Percentiles rank a stretch among this genome's conserved stretches.
Conservation (phyloP, 2,329 filamentous ascomycete genomes). For the Aspergillus arachidicola region DNA sequence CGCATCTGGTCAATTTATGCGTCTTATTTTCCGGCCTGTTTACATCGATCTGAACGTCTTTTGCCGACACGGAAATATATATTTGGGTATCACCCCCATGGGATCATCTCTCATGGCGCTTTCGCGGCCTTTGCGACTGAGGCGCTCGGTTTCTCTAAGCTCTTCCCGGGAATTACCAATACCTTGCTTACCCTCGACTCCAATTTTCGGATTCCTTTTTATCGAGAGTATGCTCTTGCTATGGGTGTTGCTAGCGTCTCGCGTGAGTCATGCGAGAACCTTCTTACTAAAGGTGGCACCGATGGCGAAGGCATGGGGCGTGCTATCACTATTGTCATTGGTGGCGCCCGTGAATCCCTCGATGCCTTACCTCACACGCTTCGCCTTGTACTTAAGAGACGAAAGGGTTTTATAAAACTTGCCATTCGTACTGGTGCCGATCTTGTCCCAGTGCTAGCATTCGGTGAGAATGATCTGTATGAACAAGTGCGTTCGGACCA, state of each 20-base stretch:
- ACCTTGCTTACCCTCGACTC: conserved; percentile 90
- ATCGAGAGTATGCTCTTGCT: conserved; percentile 88
- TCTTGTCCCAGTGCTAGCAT: conserved; percentile 85
- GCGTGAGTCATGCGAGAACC: conserved; percentile 86
- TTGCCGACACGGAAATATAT: conserved; percentile 88
- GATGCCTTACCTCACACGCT: conserved; percentile 79
- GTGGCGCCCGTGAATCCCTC: conserved; percentile 88
- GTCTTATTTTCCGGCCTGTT: conserved; percentile 84
- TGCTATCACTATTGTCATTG: conserved; percentile 94
- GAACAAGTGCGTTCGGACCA: conserved; percentile 78
- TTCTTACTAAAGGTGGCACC: conserved; percentile 75
- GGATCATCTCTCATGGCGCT: conserved; percentile 95
- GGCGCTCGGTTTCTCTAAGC: conserved; percentile 78
- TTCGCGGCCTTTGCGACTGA: conserved; percentile 91
- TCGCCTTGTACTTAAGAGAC: conserved; percentile 75
- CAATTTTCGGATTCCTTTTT: conserved; percentile 92
- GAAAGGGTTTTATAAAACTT: conserved; percentile 93
- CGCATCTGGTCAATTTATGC: conserved; percentile 87
- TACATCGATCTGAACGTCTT: conserved; percentile 82
- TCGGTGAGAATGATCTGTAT: conserved; percentile 96
- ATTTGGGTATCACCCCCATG: conserved; percentile 95
- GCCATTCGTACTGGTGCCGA: conserved; percentile 91
- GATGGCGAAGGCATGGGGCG: conserved; percentile 85
- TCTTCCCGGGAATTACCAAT: conserved; percentile 95
- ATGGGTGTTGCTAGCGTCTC: conserved; percentile 89